A percentile compares a stretch with the other conserved stretches of the same genome.
These are phyloP conservation scores for Pisolithus tinctorius DNA, from an alignment of 768 basidiomycete genomes.

Conservation along the genomic window DNA sequence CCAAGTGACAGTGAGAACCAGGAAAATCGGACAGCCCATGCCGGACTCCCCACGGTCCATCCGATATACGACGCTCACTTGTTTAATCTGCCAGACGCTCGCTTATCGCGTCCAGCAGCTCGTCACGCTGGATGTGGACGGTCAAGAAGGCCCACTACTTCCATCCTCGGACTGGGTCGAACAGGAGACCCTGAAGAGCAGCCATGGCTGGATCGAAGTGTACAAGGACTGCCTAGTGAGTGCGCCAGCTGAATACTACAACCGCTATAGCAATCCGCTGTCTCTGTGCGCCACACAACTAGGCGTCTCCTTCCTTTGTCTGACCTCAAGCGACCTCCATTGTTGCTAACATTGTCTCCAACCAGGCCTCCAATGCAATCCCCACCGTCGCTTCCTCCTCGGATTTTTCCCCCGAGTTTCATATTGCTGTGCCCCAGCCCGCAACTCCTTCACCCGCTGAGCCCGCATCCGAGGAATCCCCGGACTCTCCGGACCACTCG, in stretches of 20 bases:
- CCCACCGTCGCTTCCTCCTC: slow-evolving; percentile 29
- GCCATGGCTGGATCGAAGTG: slow-evolving; percentile 69
- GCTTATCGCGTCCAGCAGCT: slow-evolving; percentile 67
- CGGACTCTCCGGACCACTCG: slow-evolving; percentile 17
- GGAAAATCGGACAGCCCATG: slow-evolving; percentile 38
- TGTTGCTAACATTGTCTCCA: not conserved
- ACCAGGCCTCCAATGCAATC: slow-evolving; percentile 22
- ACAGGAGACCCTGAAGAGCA: slow-evolving; percentile 60
- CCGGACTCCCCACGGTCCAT: slow-evolving; percentile 41
- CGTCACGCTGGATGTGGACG: slow-evolving; percentile 50
- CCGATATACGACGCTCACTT: slow-evolving; percentile 60
- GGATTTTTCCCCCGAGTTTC: slow-evolving; percentile 40
- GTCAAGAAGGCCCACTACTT: slow-evolving; percentile 56
- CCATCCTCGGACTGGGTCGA: slow-evolving; percentile 76
- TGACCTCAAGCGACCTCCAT: not conserved
- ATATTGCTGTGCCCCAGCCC: slow-evolving; percentile 35
- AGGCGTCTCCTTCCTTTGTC: not conserved
- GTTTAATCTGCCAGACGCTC: slow-evolving; percentile 57
- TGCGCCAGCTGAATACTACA: slow-evolving; percentile 8
- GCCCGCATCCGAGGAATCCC: slow-evolving; percentile 19
- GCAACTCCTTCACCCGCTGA: slow-evolving; percentile 20
- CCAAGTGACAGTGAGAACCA: slow-evolving; percentile 62
- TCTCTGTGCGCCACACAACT: not conserved
- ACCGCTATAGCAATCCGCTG: not conserved
- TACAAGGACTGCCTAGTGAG: slow-evolving; percentile 62